phyloP scores from a whole-genome alignment of 371 early-diverging fungal species.

The Mucor circinelloides region DNA sequence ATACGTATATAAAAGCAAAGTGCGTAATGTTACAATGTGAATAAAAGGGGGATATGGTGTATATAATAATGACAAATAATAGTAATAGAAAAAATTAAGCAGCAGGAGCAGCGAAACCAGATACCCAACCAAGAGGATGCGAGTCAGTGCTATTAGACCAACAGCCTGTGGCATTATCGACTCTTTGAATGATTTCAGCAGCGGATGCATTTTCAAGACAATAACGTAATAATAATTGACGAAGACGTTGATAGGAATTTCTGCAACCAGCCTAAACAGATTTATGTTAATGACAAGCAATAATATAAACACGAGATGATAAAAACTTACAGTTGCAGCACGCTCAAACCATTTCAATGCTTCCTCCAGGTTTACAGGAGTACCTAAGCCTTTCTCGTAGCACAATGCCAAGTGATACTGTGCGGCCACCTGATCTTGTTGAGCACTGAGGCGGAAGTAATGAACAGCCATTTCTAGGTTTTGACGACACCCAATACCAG shows the following conservation, averaged over 20 bases:
- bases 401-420: constrained; percentile 66
- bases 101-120: constrained; percentile 29
- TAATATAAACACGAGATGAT: background rate
- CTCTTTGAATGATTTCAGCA: constrained; percentile 13
- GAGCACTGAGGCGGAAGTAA: constrained; percentile 66
- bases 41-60: background rate
- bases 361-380: constrained; percentile 52
- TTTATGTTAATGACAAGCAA: too few species aligned
- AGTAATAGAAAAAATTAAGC: constrained; percentile 9
- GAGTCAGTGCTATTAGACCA: constrained; percentile 7
- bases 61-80: background rate
- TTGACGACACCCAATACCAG: constrained; percentile 68
- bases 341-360: constrained; percentile 71
- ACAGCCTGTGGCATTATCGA: background rate
- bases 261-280: constrained; percentile 43
- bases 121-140: constrained; percentile 16
- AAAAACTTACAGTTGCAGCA: constrained; percentile 55
- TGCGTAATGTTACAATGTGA: background rate
- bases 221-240: constrained; percentile 46
- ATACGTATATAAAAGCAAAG: background rate
- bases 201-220: constrained; percentile 34
- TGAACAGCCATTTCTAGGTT: constrained; percentile 59
- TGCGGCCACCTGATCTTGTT: constrained; percentile 64
- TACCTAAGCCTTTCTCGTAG: constrained; percentile 71
- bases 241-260: constrained; percentile 46